Conservation (phyloP, 345 rosid species). For the Populus tremula region DNA sequence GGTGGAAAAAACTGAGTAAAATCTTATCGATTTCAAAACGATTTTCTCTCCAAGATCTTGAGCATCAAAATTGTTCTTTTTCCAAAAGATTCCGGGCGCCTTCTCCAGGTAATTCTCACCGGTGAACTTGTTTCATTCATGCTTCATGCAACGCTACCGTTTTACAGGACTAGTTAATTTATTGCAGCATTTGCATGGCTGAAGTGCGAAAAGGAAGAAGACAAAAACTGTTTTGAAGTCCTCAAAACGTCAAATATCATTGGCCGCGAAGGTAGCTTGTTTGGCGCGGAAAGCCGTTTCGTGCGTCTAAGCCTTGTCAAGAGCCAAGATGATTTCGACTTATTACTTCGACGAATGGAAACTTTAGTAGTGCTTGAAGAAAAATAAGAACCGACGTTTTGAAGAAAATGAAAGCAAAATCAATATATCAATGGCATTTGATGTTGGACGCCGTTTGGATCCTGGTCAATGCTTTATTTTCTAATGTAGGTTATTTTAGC, state of each 20-base stretch:
- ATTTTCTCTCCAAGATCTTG: slow-evolving; percentile 42
- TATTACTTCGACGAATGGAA: slow-evolving; percentile 15
- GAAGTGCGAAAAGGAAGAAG: slow-evolving; percentile 57
- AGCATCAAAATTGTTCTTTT: slow-evolving; percentile 44
- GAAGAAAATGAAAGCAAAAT: no score
- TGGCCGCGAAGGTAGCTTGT: slow-evolving; percentile 40
- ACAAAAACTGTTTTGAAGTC: slow-evolving; percentile 41
- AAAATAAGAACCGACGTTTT: no score
- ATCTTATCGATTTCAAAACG: slow-evolving; percentile 42
- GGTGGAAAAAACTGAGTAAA: slow-evolving; percentile 39
- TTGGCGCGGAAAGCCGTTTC: slow-evolving; percentile 31
- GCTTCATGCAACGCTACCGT: neutral
- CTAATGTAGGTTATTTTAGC: no score
- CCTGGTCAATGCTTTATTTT: no score
- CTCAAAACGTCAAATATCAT: slow-evolving; percentile 45
- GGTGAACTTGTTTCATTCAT: no score
- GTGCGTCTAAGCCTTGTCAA: slow-evolving; percentile 55
- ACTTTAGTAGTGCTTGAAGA: no score
- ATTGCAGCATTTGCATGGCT: slow-evolving; percentile 67
- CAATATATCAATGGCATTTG: no score
- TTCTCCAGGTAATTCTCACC: slow-evolving; percentile 36
- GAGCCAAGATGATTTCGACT: slow-evolving; percentile 54
- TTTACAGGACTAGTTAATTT: neutral
- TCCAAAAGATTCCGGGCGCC: slow-evolving; percentile 32
- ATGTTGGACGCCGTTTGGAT: no score